phyloP scores from a whole-genome alignment of 1,284 basidiomycete genomes.

The Tilletiopsis washingtonensis region DNA sequence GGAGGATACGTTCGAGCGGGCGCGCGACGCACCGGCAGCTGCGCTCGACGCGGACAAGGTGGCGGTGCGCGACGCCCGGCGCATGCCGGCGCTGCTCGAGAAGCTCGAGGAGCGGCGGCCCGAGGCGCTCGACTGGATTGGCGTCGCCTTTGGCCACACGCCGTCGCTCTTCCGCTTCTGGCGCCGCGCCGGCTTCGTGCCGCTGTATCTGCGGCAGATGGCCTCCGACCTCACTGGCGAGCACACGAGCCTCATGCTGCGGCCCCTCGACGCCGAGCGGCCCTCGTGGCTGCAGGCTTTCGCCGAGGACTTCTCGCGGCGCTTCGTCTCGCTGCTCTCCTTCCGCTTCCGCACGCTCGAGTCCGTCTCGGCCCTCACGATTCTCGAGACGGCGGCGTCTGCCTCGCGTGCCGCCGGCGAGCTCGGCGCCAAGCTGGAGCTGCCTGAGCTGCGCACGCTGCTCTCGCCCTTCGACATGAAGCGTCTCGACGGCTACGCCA shows the following conservation, averaged over 20 bases:
- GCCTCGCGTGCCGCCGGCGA: too few species aligned
- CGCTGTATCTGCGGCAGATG: constrained; percentile 87
- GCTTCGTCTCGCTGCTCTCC: constrained; percentile 81
- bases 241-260: constrained; percentile 67
- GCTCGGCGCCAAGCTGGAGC: constrained; percentile 54
- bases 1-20: constrained; percentile 11
- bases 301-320: constrained; percentile 82
- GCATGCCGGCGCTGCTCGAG: constrained; percentile 89
- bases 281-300: constrained; percentile 82
- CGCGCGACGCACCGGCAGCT: not conserved
- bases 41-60: constrained; percentile 44
- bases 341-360: constrained; percentile 93
- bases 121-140: constrained; percentile 85
- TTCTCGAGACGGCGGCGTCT: constrained; percentile 73
- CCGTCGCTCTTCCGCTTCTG: constrained; percentile 86
- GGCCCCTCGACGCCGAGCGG: constrained; percentile 40
- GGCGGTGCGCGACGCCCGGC: constrained; percentile 62
- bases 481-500: constrained; percentile 86
- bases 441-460: constrained; percentile 64
- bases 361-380: constrained; percentile 73
- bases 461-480: constrained; percentile 92
- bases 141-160: constrained; percentile 92
- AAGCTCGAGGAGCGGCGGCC: constrained; percentile 83
- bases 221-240: constrained; percentile 93
- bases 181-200: constrained; percentile 85